Conservation (phyloP, 768 basidiomycete species). For the Suillus spraguei region DNA sequence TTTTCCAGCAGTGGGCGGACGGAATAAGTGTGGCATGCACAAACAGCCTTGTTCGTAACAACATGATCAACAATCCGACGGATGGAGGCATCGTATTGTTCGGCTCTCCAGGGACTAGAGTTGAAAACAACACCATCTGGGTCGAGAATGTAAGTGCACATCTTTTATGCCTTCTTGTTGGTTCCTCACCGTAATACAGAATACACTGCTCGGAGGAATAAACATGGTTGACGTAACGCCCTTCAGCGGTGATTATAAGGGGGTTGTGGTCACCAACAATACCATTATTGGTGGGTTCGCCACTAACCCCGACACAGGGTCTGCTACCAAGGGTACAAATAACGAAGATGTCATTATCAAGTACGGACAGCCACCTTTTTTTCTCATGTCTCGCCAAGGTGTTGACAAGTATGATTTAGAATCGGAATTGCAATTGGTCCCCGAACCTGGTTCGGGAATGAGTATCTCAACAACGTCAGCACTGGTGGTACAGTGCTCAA, state of each 20-base stretch:
- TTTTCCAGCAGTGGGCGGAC: conserved; percentile 78
- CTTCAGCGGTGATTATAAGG: conserved; percentile 65
- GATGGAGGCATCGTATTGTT: conserved; percentile 84
- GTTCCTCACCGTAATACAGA: conserved; percentile 36
- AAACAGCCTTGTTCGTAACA: conserved; percentile 63
- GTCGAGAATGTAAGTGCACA: conserved; percentile 55
- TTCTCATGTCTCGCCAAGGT: conserved; percentile 4
- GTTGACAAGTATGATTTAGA: conserved; percentile 38
- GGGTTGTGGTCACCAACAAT: conserved; percentile 69
- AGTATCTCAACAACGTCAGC: conserved; percentile 56
- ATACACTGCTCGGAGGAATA: conserved; percentile 74
- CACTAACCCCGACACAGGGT: conserved; percentile 41
- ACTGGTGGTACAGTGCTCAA: conserved; percentile 53
- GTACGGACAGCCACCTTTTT: conserved; percentile 39
- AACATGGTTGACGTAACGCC: conserved; percentile 77
- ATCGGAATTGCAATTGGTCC: conserved; percentile 84
- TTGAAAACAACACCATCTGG: conserved; percentile 80
- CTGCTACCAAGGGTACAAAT: conserved; percentile 56
- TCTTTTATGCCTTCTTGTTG: not conserved
- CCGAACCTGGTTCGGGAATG: conserved; percentile 70
- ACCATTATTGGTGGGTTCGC: conserved; percentile 71
- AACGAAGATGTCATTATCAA: conserved; percentile 67
- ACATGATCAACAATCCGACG: conserved; percentile 71
- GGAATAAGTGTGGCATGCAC: conserved; percentile 76
- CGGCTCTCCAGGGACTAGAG: conserved; percentile 69